Evolutionary conservation across 2,329 filamentous ascomycete genomes (phyloP), one percentile per base, ranked within the genome.

Genomic region (Penicillium sp.): DNA sequence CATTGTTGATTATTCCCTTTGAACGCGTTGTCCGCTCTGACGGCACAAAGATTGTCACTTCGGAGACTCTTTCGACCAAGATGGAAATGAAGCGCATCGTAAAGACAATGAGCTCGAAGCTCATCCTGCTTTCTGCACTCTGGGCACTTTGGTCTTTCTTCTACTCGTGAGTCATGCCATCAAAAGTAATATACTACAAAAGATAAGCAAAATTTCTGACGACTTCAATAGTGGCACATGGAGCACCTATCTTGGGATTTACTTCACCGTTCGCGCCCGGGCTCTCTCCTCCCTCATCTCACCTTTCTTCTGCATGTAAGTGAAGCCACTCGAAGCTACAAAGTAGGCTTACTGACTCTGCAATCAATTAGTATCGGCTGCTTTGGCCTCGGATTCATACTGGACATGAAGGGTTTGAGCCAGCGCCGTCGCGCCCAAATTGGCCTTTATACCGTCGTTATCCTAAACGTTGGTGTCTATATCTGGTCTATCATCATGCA

Each of bases 401-500:
- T 77, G 24, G 74, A 77, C 51, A 66, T 75, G 42, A 75, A 74
- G 48, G 46, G 57, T 22, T 56, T 77, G 9, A 72, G 71, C 53
- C 75, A 77, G 50, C 72, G 78, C 8, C 75, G 77, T 18, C 72
- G 78, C 11, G 78, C 77, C 14, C 77, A 80, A 53, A 53, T 76
- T 4, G 77, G 77, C 45, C 71, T 80, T 6, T 75, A 74, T 55
- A 74, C 69, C 3, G 76, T 80, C 5, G 72, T 77, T 2, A 63
- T 75, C n/a, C 71, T 78, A 6, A 80, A 79, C 42, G 56, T 76
- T 4, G 77, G 74, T n/a, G 77, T 79, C 0, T 80, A 80, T 48
- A 76, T 79, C 54, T 80, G 77, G 78, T 79, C 77, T 1, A 78
- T 79, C 48, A 66, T 78, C 18, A 79, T 80, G 72, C 76, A 80